Evolutionary conservation across 805 yeast genomes (phyloP), one percentile per base, ranked within the genome.

Genomic region (Candida anglica): DNA sequence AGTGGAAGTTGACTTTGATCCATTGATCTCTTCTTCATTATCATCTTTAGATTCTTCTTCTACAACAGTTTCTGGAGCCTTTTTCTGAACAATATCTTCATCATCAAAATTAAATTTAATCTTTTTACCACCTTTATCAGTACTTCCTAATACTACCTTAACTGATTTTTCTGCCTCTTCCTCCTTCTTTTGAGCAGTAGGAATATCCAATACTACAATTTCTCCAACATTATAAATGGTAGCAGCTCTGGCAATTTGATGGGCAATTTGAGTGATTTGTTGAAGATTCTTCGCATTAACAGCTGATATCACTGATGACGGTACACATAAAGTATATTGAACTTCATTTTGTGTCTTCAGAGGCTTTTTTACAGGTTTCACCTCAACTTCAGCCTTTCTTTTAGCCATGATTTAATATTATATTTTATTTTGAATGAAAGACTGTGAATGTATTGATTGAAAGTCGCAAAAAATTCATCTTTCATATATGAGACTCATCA

Each of bases 181-280:
- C n/a, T 31, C 27, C 30, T 44, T 36, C n/a, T 39, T 44, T 3
- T 38, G 40, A 1, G 26, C 59, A 11, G 45, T 43, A 1, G 69
- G 68, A 3, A 77, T 60, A 40, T 85, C 84, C 46, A 86, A 65
- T 1, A 89, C 64, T 3, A 88, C 77, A 19, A 89, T 68, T 51
- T 89, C 97, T 4, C 76, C 73, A 5, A 86, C 86, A 34, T 77
- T 73, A 54, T 71, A 87, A 2, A 77, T 65, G 19, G 84, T 75
- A 3, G 87, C 82, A 2, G 80, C 77, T 47, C 82, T 77, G 9
- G 95, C 89, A 11, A 89, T 69, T 55, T 87, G 94, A 48, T 88
- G 84, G 1, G 84, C 78, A 1, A 77, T 67, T 38, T 74, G 66
- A 0, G 95, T 87, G 10, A 77, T 79, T 52, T 87, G 95, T 41